These are phyloP conservation scores for Trebouxia sp. DNA, from an alignment of 139 green algal species.

Conservation along the genomic window DNA sequence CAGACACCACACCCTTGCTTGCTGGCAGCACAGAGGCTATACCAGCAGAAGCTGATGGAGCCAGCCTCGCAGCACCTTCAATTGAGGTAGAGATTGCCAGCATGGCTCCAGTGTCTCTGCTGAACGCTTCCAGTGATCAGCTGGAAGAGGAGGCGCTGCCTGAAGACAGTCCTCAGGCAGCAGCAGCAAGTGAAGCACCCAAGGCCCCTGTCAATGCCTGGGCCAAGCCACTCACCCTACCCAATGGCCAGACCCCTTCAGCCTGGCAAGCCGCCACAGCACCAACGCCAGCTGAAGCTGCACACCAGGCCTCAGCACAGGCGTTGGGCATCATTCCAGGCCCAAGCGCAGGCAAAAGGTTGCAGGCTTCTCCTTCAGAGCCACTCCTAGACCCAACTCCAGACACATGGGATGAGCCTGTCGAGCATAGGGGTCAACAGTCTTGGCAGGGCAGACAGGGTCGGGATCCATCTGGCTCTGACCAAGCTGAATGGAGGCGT, in stretches of 20 bases:
- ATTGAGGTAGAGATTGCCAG: background rate
- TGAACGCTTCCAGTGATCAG: background rate
- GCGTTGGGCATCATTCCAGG: background rate
- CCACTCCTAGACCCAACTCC: background rate
- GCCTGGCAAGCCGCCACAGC: conserved; percentile 9
- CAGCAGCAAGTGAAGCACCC: background rate
- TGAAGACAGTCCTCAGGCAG: background rate
- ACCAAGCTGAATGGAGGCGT: background rate
- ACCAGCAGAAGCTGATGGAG: background rate
- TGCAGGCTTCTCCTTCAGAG: background rate
- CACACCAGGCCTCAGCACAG: conserved; percentile 1
- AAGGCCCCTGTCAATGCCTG: conserved; percentile 28
- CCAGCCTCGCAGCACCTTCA: background rate
- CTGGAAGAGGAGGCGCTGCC: background rate
- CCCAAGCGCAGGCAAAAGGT: background rate
- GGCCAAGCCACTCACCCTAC: conserved; percentile 4
- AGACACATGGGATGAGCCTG: background rate
- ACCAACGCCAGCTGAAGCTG: conserved; percentile 13
- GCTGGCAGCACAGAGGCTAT: no score
- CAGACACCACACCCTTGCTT: background rate
- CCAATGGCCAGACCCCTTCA: background rate
- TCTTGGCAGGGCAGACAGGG: conserved; percentile 6
- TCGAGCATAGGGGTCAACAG: background rate
- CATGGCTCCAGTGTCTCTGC: background rate
- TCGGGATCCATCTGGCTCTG: background rate